Base-by-base conservation (phyloP, 2,329 filamentous ascomycete genomes). In the Pyrenochaeta sp. region DNA sequence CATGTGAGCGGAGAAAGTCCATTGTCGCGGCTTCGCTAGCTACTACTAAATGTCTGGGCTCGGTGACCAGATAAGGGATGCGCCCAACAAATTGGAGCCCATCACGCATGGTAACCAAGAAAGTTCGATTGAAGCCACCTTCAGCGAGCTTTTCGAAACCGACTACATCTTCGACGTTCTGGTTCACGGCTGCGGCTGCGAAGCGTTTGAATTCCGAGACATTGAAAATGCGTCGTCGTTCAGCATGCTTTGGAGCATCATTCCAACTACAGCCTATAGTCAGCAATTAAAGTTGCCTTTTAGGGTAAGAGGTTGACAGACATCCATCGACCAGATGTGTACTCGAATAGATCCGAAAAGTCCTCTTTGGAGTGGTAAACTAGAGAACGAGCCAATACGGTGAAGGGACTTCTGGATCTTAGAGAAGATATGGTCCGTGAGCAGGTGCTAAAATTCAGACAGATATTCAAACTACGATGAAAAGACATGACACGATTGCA, bases 11-110 rank as follows among this genome's bases (percentile, higher is more conserved):
- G 20, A 78, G 62, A 45, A 73, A 67, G 7, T 68, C 63, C 27
- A 78, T 68, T 6, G 71, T 78, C 11, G 76, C 75, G 32, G 69
- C 75, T 52, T 78, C 73, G 60, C 75, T 78, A 31, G 73, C 74
- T 6, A 72, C 62, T 15, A 71, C 65, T 30, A 68, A 46, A 14
- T 63, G 56, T 27, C 58, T 63, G 17, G 65, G 69, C 46, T 62
- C 52, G 11, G 67, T 65, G 20, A 49, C 35, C 2, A 47, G 61
- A 56, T 70, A 71, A 37, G 66, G 66, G 18, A 72, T 56, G 12
- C 64, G 55, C 14, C 58, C 68, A 15, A 72, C 49, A 46, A 71
- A 52, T 41, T 63, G 53, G 40, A 65, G 61, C 32, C 68, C 68
- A 41, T 70, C 66, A 17, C 40, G 50, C 64, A 71, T 66, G 1